Evolutionary conservation across 306 rosid species (phyloP).

Genomic region (Cucurbita pepo): DNA sequence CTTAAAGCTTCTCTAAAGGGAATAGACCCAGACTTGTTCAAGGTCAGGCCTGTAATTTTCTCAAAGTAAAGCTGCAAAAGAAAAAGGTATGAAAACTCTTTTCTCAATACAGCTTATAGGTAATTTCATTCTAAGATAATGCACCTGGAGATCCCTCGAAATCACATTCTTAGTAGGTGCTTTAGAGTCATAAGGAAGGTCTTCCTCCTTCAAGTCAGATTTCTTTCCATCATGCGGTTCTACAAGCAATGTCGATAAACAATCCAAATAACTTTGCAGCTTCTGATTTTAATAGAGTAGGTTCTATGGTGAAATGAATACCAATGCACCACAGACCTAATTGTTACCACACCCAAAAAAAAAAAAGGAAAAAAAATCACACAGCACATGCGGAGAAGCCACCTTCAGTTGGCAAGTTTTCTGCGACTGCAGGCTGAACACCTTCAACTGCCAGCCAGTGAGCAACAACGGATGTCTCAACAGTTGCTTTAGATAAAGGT

Average conservation of each 20-base stretch:
- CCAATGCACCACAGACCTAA: conserved; percentile 2
- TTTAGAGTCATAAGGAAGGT: conserved; percentile 48
- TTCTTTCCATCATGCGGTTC: conserved; percentile 46
- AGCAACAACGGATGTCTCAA: conserved; percentile 51
- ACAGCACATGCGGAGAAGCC: background rate
- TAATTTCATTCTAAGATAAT: background rate
- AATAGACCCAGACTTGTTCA: conserved; percentile 43
- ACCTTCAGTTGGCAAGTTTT: conserved; percentile 68
- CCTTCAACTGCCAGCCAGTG: conserved; percentile 98
- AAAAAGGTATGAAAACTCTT: conserved; percentile 1
- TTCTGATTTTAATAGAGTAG: conserved; percentile 1
- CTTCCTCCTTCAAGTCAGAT: conserved; percentile 64
- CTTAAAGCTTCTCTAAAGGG: conserved; percentile 50
- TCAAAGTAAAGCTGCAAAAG: conserved; percentile 63
- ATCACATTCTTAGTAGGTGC: conserved; percentile 58
- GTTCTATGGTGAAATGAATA: background rate
- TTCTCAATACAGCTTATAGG: background rate
- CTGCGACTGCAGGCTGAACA: conserved; percentile 75
- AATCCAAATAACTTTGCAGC: background rate
- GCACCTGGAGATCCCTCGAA: conserved; percentile 75
- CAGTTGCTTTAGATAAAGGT: conserved; percentile 58
- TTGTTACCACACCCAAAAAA: background rate
- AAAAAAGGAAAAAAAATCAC: background rate
- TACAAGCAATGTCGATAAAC: conserved; percentile 21
- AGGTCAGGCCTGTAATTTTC: conserved; percentile 45